Base-by-base conservation (phyloP, 306 rosid species). In the Dicorynia guianensis region DNA sequence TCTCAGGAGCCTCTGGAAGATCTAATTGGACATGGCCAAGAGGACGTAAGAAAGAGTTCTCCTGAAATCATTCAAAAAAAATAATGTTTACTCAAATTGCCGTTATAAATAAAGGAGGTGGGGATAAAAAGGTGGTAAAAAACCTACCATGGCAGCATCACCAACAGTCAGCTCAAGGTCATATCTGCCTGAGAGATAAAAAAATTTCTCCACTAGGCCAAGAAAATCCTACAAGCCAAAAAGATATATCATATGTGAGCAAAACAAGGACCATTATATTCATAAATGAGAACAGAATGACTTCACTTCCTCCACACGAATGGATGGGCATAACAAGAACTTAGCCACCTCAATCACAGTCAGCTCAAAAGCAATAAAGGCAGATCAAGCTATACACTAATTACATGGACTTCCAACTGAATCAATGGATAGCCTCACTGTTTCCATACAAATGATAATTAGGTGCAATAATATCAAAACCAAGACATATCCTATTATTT, bases 1-100 rank as follows among this genome's bases (percentile, higher is more conserved):
- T 96, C 83, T 90, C 98, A 66, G 97, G 98, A 80, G 97, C 94
- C 76, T 89, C 98, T 3, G 99, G 99, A 77, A 96, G 93, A 87
- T 96, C 99, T 80, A 96, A 81, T 68, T 92, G 96, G 4, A 96
- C 74, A 35, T 82, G 85, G 83, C 99, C 98, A 43, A 96, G 78
- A 48, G 67, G 84, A 79, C 63, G 76, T 5, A 91, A 80, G 90
- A 96, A 89, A 69, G 99, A 96, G 87, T 96, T 96, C 80, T 96
- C 99, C 99, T 96, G 93, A 71, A 73, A 80, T 35, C 30, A 25
- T 25, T 25, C 2, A 25, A 72, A 73, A 15, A 46, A 77, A 77
- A 73, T 38, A 63, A 38, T 65, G 53, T 78, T 53, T 35, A 7
- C 66, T 85, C 72, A 74, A 75, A 75, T 67, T 62, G 54, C 63